Evolutionary conservation across 345 rosid genomes (phyloP).

Genomic region (Lepidium sativum): DNA sequence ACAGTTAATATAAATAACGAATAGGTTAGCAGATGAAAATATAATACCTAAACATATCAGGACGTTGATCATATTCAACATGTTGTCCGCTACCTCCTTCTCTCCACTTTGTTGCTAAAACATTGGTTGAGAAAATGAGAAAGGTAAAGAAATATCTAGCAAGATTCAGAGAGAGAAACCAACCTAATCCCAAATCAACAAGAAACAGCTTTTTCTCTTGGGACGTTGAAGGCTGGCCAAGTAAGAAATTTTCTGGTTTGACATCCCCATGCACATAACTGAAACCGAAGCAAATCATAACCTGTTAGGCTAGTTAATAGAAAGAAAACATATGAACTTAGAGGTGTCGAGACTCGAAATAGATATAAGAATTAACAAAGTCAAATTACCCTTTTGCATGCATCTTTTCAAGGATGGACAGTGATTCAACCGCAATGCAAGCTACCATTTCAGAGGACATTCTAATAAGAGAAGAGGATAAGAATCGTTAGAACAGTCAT

Average conservation of each 20-base stretch:
- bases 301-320: conserved; percentile 8
- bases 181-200: conserved; percentile 91
- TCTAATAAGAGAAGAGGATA: conserved; percentile 33
- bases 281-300: conserved; percentile 15
- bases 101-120: conserved; percentile 91
- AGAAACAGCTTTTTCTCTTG: conserved; percentile 87
- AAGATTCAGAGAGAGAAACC: conserved; percentile 11
- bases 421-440: conserved; percentile 87
- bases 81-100: conserved; percentile 68
- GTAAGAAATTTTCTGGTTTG: conserved; percentile 91
- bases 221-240: conserved; percentile 83
- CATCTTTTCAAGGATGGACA: conserved; percentile 90
- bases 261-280: conserved; percentile 98
- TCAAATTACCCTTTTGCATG: conserved; percentile 69
- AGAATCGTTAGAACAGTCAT: conserved; percentile 1
- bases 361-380: not conserved
- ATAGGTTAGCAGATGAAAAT: not conserved
- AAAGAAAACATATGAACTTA: conserved; percentile 1
- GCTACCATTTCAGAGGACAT: conserved; percentile 97
- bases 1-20: not conserved
- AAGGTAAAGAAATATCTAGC: conserved; percentile 7
- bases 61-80: conserved; percentile 97
- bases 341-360: not conserved
- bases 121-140: not conserved
- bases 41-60: conserved; percentile 89